Conservation (phyloP, 192 early-diverging fungal genomes). For the Entomortierella lignicola region DNA sequence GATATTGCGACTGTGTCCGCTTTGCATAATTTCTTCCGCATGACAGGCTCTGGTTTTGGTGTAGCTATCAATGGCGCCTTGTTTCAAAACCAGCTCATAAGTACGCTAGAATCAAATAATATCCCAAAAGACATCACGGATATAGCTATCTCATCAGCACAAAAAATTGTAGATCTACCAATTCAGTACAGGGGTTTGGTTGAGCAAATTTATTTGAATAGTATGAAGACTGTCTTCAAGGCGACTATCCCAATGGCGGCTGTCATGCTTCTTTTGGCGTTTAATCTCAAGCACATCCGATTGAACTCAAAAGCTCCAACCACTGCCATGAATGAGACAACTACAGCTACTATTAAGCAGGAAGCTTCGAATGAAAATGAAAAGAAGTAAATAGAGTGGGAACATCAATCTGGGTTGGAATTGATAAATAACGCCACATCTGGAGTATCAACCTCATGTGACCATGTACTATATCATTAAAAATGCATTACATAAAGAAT, state of each 20-base stretch:
- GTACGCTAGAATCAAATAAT: neutral
- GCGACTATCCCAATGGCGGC: slow-evolving; percentile 52
- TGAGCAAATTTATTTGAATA: slow-evolving; percentile 36
- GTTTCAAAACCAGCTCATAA: slow-evolving; percentile 55
- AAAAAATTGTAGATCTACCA: slow-evolving; percentile 36
- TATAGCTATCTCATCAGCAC: slow-evolving; percentile 32
- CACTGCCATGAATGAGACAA: neutral
- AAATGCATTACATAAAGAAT: too few relatives aligned
- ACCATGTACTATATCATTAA: neutral
- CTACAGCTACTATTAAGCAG: neutral
- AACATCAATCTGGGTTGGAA: too few relatives aligned
- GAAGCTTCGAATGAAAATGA: neutral
- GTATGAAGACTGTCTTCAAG: slow-evolving; percentile 51
- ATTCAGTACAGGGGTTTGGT: slow-evolving; percentile 10
- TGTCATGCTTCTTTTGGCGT: slow-evolving; percentile 40
- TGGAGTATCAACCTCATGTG: too few relatives aligned
- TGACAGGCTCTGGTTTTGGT: slow-evolving; percentile 61
- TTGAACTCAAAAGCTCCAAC: slow-evolving; percentile 27
- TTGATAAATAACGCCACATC: too few relatives aligned
- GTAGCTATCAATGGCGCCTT: slow-evolving; percentile 72
- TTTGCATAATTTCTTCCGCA: slow-evolving; percentile 63
- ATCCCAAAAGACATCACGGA: slow-evolving; percentile 16
- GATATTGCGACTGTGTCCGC: slow-evolving; percentile 51
- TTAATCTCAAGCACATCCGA: slow-evolving; percentile 31
- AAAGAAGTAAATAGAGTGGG: neutral